Base-by-base conservation (phyloP, 2,329 filamentous ascomycete species). In the Aspergillus udagawae region DNA sequence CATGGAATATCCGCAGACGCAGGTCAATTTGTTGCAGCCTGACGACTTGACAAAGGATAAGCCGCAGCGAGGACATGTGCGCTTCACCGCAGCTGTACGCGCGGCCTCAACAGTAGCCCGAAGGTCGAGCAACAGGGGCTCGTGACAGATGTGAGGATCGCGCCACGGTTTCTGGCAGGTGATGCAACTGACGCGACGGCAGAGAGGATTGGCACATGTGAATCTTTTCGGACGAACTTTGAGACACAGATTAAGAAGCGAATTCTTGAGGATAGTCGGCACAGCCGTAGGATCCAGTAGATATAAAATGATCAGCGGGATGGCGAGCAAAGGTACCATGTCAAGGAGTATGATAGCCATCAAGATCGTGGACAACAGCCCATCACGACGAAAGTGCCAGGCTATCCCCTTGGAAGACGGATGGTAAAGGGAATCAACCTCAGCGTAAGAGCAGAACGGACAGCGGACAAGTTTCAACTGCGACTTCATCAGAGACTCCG, bases 11-110 rank as follows among this genome's bases (percentile, higher is more conserved):
- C 94, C 94, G 75, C 94, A 99, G 17, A 92, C 87, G 71, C 94
- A 97, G 5, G 91, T 93, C 44, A 99, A 82, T 77, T 97, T 97
- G 80, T 99, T 99, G 82, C 94, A 99, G 67, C 94, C 94, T 27
- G 88, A 87, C 6, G 86, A 88, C 74, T 97, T 97, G 75, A 99
- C 90, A 72, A 97, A 97, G 17, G 88, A 90, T 9, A 92, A 90
- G 65, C 90, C 88, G 79, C 94, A 99, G 50, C 88, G 85, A 8
- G 94, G 94, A 72, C 94, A 99, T 9, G 94, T 93, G 52, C 94
- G 89, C 77, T 97, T 99, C 71, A 97, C 86, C 25, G 93, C 93
- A 70, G 92, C 86, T 60, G 92, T 96, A 80, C 95, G 94, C 55
- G 92, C 93, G 64, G 92, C 88, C 76, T 97, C 94, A 63, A 97